Evolutionary conservation across 1,284 basidiomycete genomes (phyloP).

Genomic region (Pyrrhoderma noxium): DNA sequence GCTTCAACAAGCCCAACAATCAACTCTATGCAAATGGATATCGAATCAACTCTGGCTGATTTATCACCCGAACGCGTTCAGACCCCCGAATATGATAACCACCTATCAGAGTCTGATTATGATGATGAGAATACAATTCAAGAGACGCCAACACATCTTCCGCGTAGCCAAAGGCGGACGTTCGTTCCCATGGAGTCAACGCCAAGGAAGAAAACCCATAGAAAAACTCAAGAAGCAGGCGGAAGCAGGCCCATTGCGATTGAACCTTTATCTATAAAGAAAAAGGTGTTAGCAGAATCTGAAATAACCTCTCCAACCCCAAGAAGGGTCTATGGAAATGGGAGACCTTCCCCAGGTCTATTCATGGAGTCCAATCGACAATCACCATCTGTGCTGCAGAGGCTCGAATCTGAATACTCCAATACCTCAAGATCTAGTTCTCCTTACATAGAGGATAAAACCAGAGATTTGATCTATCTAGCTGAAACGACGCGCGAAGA

Average conservation of each 20-base stretch:
- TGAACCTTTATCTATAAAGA: slow-evolving; percentile 74
- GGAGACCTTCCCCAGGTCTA: not conserved
- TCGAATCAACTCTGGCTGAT: slow-evolving; percentile 34
- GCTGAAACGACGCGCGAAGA: slow-evolving; percentile 58
- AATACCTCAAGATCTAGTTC: too few species aligned
- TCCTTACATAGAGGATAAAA: slow-evolving; percentile 22
- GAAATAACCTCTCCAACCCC: slow-evolving; percentile 32
- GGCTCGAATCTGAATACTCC: too few species aligned
- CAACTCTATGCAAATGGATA: slow-evolving; percentile 27
- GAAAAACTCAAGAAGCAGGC: too few species aligned
- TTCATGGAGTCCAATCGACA: not conserved
- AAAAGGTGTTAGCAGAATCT: slow-evolving; percentile 54
- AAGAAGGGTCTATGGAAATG: slow-evolving; percentile 30
- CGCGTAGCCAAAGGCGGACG: slow-evolving; percentile 60
- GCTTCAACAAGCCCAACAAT: slow-evolving; percentile 22
- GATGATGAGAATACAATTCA: not conserved
- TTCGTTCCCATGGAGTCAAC: slow-evolving; percentile 47
- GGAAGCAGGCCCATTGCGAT: slow-evolving; percentile 28
- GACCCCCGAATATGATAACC: slow-evolving; percentile 7
- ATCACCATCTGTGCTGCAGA: not conserved
- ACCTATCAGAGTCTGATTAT: not conserved
- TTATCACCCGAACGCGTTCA: slow-evolving; percentile 20
- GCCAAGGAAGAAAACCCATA: slow-evolving; percentile 41
- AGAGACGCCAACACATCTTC: slow-evolving; percentile 41
- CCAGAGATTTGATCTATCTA: slow-evolving; percentile 39